Conservation (phyloP, 805 yeast genomes). For the Tetrapisispora arboricola region DNA sequence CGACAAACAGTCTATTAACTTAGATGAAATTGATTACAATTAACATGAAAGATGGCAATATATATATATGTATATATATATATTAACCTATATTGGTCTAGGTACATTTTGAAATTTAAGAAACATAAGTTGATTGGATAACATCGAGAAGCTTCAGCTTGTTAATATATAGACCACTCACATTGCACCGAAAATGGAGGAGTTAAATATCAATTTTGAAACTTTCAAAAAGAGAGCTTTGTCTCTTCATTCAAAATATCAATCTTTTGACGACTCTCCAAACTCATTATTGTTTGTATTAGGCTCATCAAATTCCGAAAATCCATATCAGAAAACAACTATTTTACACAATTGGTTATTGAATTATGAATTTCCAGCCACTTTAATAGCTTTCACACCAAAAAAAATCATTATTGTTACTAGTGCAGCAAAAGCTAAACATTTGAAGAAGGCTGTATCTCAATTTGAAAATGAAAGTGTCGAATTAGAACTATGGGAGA, state of each 20-base stretch:
- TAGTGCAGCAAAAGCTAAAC: conserved; percentile 74
- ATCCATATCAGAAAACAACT: conserved; percentile 82
- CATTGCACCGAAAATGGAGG: conserved; percentile 18
- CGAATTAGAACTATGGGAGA: conserved; percentile 48
- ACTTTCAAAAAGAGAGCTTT: conserved; percentile 22
- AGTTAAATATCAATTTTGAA: conserved; percentile 23
- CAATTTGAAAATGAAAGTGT: conserved; percentile 40
- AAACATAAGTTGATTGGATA: too few species aligned
- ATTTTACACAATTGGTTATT: conserved; percentile 83
- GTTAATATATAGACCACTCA: background rate
- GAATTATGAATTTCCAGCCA: conserved; percentile 94
- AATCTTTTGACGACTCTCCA: conserved; percentile 25
- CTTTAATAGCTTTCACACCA: conserved; percentile 56
- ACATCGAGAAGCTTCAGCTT: too few species aligned
- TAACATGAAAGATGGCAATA: background rate
- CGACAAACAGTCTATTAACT: background rate
- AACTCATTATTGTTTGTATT: conserved; percentile 53
- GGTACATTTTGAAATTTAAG: too few species aligned
- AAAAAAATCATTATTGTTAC: conserved; percentile 59
- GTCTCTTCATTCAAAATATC: conserved; percentile 19
- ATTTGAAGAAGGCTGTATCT: conserved; percentile 35
- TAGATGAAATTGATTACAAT: too few species aligned
- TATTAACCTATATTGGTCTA: too few species aligned
- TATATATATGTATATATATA: too few species aligned
- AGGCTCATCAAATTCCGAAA: conserved; percentile 80